These are phyloP conservation scores for Lactarius hatsudake DNA, from an alignment of 768 basidiomycete genomes.

Conservation along the genomic window DNA sequence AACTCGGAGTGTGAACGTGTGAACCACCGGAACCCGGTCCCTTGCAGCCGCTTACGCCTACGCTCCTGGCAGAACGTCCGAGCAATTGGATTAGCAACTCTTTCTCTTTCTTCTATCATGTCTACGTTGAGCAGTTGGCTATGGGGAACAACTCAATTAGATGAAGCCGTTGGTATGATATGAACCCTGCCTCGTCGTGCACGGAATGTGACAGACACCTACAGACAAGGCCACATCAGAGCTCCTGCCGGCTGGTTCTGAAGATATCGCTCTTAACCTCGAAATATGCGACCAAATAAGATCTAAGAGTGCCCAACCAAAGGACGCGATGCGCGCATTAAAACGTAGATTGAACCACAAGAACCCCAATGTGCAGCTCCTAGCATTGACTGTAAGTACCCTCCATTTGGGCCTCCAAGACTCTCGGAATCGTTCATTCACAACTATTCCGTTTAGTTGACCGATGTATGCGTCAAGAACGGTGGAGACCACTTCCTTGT, in stretches of 20 bases:
- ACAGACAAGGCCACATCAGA: slow-evolving; percentile 95
- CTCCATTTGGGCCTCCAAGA: not conserved
- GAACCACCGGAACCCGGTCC: not conserved
- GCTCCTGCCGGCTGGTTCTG: slow-evolving; percentile 72
- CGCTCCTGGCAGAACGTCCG: not conserved
- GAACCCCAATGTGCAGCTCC: slow-evolving; percentile 93
- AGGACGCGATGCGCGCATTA: slow-evolving; percentile 84
- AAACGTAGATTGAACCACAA: slow-evolving; percentile 86
- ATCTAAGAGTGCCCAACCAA: slow-evolving; percentile 81
- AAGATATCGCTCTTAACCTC: slow-evolving; percentile 90
- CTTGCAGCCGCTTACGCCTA: not conserved
- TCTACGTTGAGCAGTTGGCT: slow-evolving; percentile 27
- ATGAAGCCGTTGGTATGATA: slow-evolving; percentile 27
- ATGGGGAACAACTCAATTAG: slow-evolving; percentile 27
- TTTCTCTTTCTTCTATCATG: slow-evolving; percentile 16
- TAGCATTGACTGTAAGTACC: slow-evolving; percentile 74
- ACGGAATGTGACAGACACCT: not conserved
- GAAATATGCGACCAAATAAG: slow-evolving; percentile 97
- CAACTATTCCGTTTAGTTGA: slow-evolving; percentile 49
- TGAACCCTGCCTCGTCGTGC: not conserved
- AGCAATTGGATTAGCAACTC: not conserved
- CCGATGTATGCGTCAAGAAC: slow-evolving; percentile 94
- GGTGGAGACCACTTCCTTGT: slow-evolving; percentile 88
- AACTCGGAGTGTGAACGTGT: slow-evolving; percentile 23
- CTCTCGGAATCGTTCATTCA: slow-evolving; percentile 2